These are phyloP conservation scores for Ceratocystis smalleyi DNA, from an alignment of 2,329 filamentous ascomycete species.

Conservation along the genomic window DNA sequence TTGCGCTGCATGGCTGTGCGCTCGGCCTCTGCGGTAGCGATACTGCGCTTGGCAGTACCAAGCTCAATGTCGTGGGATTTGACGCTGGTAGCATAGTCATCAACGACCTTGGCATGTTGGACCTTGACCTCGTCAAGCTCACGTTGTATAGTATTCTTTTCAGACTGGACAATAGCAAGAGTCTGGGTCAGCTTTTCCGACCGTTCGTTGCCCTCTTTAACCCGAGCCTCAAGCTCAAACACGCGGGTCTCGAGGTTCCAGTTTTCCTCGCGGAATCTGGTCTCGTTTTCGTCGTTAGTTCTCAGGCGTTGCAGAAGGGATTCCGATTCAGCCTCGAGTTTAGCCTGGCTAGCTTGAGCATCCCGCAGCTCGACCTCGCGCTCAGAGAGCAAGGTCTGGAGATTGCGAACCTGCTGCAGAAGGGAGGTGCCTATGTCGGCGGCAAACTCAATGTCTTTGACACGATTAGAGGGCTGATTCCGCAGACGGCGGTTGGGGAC, in stretches of 20 bases:
- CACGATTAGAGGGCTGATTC: constrained; percentile 74
- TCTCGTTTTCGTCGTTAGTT: constrained; percentile 79
- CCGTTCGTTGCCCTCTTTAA: constrained; percentile 63
- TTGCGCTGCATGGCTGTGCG: constrained; percentile 63
- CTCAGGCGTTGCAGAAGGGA: constrained; percentile 65
- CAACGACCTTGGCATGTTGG: constrained; percentile 58
- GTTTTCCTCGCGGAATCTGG: constrained; percentile 95
- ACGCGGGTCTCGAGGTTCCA: constrained; percentile 91
- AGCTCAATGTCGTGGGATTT: constrained; percentile 86
- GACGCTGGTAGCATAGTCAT: constrained; percentile 60
- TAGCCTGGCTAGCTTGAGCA: constrained; percentile 46
- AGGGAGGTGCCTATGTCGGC: constrained; percentile 93
- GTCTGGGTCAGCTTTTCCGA: constrained; percentile 67
- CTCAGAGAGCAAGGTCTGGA: constrained; percentile 72
- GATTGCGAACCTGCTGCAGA: constrained; percentile 79
- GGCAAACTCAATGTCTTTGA: constrained; percentile 96
- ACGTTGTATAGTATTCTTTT: constrained; percentile 64
- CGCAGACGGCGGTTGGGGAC: constrained; percentile 72
- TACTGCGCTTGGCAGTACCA: constrained; percentile 64
- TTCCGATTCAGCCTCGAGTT: constrained; percentile 70
- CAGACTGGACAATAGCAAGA: constrained; percentile 52
- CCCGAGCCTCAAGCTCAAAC: constrained; percentile 60
- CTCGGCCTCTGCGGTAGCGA: constrained; percentile 64
- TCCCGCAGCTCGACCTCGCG: constrained; percentile 74
- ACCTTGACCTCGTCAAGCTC: constrained; percentile 85